Evolutionary conservation across 2,329 filamentous ascomycete genomes (phyloP).

Genomic region (Furcasterigmium furcatum): DNA sequence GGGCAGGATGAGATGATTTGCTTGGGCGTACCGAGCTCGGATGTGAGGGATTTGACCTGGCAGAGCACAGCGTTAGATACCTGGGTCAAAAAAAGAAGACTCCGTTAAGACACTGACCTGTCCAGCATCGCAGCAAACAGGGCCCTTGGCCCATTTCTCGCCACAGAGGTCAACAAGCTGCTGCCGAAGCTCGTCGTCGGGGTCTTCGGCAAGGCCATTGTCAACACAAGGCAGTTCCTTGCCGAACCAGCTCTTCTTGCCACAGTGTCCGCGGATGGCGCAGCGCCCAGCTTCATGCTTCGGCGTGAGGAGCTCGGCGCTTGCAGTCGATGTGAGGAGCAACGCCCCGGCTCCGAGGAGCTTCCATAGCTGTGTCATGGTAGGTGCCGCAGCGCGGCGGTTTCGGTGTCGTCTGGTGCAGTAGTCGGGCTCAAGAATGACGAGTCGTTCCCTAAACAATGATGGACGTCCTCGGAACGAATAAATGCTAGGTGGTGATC

Average conservation of each 20-base stretch:
- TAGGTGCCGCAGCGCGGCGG: neutral
- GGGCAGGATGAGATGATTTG: slow-evolving; percentile 90
- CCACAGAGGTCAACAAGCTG: slow-evolving; percentile 86
- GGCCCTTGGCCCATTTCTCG: slow-evolving; percentile 75
- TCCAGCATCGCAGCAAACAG: slow-evolving; percentile 79
- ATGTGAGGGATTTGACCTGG: slow-evolving; percentile 74
- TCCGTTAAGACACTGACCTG: slow-evolving; percentile 52
- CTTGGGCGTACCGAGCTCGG: slow-evolving; percentile 82
- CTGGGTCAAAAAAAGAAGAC: neutral
- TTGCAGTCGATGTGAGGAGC: slow-evolving; percentile 20
- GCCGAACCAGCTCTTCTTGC: slow-evolving; percentile 86
- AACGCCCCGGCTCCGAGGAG: slow-evolving; percentile 25
- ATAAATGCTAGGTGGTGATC: too few relatives aligned
- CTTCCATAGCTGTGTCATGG: slow-evolving; percentile 9
- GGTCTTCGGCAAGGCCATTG: slow-evolving; percentile 76
- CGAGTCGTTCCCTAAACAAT: too few relatives aligned
- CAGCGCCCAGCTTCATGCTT: slow-evolving; percentile 86
- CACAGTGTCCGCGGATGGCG: slow-evolving; percentile 87
- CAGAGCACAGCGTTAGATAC: neutral
- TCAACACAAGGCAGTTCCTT: slow-evolving; percentile 89
- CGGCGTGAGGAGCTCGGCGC: slow-evolving; percentile 36
- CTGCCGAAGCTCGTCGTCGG: slow-evolving; percentile 66
- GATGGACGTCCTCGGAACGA: too few relatives aligned
- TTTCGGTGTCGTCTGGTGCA: too few relatives aligned
- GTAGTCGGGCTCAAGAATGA: too few relatives aligned